Evolutionary conservation across 2,329 filamentous ascomycete genomes (phyloP), one percentile per base, ranked within the genome.

Genomic region (Pseudonectria foliicola): DNA sequence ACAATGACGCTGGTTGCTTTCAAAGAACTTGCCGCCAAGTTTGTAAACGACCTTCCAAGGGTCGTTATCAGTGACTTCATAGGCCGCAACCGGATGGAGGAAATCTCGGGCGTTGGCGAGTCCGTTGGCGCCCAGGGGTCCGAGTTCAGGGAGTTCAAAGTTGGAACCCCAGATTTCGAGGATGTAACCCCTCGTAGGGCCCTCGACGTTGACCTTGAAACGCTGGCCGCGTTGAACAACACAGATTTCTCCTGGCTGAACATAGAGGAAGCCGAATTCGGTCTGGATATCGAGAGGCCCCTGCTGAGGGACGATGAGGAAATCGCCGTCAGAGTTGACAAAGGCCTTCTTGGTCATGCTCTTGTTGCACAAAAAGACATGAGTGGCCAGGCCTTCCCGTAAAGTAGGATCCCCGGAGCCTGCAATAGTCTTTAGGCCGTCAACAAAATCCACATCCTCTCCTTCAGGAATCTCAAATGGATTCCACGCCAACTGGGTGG

Each of bases 231-330:
- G 69, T 18, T 75, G 80, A 23, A 84, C 75, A 13, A 84, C 70
- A 35, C 68, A 71, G 27, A 84, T 73, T 53, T 84, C 80, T 25
- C 78, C 78, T 0, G 78, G 79, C 11, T 77, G 73, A 5, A 82
- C 77, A 34, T 78, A 68, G 3, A 82, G 53, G 25, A 67, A 69
- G 10, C 80, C 80, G 13, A 83, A 68, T 51, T 84, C 80, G 7
- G 80, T 83, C 54, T 80, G 77, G 30, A 83, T 77, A 48, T 82
- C 73, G 11, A 84, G 62, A 1, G 70, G 62, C n/a, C 80, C 80
- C 43, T 77, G 69, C 45, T 83, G 79, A 0, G 73, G 76, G 7
- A 83, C 67, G 32, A 83, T 77, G 33, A 83, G 62, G 43, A 80
- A 71, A 51, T 83, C 79, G 16, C 80, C 80, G 44, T 84, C 80